These are phyloP conservation scores for Malus sylvestris DNA, from an alignment of 306 rosid genomes.

Conservation along the genomic window DNA sequence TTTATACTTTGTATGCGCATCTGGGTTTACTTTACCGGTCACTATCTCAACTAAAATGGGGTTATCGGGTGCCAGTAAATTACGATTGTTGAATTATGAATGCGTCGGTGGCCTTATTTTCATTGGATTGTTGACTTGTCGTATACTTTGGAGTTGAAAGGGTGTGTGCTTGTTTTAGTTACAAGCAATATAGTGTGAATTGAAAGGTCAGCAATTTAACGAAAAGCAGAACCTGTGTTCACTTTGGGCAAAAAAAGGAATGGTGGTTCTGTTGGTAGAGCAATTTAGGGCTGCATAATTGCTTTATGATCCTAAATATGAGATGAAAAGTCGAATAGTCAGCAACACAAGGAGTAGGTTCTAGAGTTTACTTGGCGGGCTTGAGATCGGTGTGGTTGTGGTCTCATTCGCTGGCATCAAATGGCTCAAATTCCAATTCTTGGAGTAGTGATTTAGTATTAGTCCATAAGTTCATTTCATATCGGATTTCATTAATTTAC, in stretches of 20 bases:
- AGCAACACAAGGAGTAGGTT: background rate
- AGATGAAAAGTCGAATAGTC: background rate
- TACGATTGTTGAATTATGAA: background rate
- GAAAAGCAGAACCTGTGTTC: background rate
- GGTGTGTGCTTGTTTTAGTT: background rate
- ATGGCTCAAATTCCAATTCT: background rate
- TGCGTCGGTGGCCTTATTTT: background rate
- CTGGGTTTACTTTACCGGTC: background rate
- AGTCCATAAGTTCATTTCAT: background rate
- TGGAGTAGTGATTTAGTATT: background rate
- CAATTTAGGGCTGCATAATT: background rate
- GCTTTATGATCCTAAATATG: background rate
- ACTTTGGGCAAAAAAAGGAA: background rate
- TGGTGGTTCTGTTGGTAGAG: background rate
- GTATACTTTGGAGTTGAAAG: background rate
- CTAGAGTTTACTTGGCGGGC: background rate
- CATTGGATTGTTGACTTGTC: background rate
- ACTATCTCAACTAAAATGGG: background rate
- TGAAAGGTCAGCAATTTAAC: background rate
- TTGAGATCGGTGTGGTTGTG: background rate
- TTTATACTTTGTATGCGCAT: background rate
- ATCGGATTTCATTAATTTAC: background rate
- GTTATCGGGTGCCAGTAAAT: background rate
- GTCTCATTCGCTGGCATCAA: background rate
- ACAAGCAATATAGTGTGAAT: background rate